These are phyloP conservation scores for Berkeleyomyces basicola DNA, from an alignment of 2,329 filamentous ascomycete species.

Conservation along the genomic window DNA sequence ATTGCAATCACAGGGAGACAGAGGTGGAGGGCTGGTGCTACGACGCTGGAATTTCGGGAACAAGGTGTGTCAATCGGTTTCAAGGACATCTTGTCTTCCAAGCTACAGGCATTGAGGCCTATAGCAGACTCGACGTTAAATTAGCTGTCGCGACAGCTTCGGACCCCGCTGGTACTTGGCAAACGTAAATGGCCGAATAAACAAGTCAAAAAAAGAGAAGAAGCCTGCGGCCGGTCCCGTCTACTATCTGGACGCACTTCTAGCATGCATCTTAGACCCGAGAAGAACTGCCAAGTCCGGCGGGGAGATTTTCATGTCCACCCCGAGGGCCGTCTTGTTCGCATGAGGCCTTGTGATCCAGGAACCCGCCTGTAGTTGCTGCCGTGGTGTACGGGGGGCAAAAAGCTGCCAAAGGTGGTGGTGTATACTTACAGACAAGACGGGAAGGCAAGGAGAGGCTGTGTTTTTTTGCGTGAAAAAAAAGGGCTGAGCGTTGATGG, in stretches of 20 bases:
- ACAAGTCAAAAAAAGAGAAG: no score
- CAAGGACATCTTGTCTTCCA: background rate
- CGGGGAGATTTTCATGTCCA: no score
- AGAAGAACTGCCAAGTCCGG: no score
- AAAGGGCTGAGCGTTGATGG: background rate
- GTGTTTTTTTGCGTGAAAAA: background rate
- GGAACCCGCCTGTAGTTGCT: background rate
- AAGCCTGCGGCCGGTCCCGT: no score
- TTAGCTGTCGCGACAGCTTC: no score
- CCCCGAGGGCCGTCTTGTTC: background rate
- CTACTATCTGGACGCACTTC: no score
- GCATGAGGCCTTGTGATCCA: background rate
- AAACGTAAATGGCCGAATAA: no score
- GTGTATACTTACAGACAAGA: background rate
- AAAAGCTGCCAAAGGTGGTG: background rate
- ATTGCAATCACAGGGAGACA: background rate
- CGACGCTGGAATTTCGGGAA: background rate
- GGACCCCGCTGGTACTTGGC: no score
- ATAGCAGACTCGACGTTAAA: background rate
- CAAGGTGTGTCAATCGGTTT: background rate
- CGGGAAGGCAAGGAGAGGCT: background rate
- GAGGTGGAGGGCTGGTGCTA: background rate
- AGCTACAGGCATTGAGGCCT: background rate
- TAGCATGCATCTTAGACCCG: no score
- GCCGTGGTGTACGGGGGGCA: background rate